Percentiles rank a stretch among this genome's conserved stretches.
Evolutionary conservation across 495 filamentous ascomycete genomes (phyloP).

Genomic region (Hypoxylon intermedium): DNA sequence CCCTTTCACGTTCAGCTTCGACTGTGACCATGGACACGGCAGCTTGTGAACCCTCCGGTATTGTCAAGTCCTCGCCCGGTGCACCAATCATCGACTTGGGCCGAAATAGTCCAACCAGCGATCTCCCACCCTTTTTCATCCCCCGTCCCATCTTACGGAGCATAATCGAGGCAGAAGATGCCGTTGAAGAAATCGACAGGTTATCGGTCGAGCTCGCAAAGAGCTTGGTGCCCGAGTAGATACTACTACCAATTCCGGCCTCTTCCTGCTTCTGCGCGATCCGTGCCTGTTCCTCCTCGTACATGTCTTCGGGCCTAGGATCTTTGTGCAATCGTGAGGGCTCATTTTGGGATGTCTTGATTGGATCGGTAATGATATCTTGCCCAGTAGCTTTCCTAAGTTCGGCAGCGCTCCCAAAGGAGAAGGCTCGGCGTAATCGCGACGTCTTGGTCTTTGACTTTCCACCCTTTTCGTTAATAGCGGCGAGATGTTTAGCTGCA

Average conservation of each 20-base stretch:
- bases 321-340: constrained; percentile 75
- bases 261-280: constrained; percentile 92
- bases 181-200: constrained; percentile 94
- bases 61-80: constrained; percentile 68
- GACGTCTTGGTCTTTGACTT: constrained; percentile 81
- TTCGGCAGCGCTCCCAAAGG: constrained; percentile 95
- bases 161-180: constrained; percentile 98
- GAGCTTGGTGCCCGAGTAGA: constrained; percentile 87
- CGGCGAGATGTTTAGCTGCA: constrained; percentile 79
- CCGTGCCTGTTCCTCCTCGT: constrained; percentile 78
- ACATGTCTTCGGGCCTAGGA: constrained; percentile 71
- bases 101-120: constrained; percentile 91
- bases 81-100: constrained; percentile 90
- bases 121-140: constrained; percentile 89
- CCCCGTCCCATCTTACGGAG: constrained; percentile 99
- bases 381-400: constrained; percentile 71
- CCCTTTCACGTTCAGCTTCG: constrained; percentile 87
- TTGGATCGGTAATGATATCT: constrained; percentile 61
- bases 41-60: constrained; percentile 73
- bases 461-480: constrained; percentile 75
- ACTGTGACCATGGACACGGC: constrained; percentile 94
- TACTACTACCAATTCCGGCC: constrained; percentile 87
- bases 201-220: constrained; percentile 96
- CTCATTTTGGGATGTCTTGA: constrained; percentile 60
- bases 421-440: constrained; percentile 90